Percentiles rank a stretch among this genome's conserved stretches.
These are phyloP conservation scores for Yamadazyma mexicana DNA, from an alignment of 1,139 yeast species.

Conservation along the genomic window DNA sequence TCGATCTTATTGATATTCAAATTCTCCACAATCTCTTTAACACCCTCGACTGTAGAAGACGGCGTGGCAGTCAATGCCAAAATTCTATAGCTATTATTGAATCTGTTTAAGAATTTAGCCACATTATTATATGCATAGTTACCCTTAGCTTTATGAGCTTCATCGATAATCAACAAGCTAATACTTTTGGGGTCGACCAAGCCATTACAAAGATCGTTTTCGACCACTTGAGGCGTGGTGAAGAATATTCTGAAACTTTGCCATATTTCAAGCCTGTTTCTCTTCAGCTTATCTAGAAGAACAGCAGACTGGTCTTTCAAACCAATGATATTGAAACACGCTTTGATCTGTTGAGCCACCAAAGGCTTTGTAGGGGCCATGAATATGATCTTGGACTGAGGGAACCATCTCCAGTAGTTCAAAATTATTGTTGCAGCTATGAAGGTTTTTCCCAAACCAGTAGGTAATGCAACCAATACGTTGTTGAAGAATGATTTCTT, in stretches of 20 bases:
- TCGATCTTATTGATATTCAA: slow-evolving; percentile 76
- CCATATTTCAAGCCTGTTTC: slow-evolving; percentile 77
- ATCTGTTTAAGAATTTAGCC: slow-evolving; percentile 61
- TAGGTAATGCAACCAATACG: slow-evolving; percentile 86
- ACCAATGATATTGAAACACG: slow-evolving; percentile 87
- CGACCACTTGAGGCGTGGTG: slow-evolving; percentile 96
- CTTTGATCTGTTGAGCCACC: slow-evolving; percentile 96
- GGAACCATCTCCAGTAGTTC: slow-evolving; percentile 85
- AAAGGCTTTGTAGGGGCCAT: slow-evolving; percentile 97
- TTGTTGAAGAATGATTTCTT: slow-evolving; percentile 71
- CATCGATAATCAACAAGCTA: slow-evolving; percentile 82
- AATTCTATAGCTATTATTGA: slow-evolving; percentile 67
- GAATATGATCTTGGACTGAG: slow-evolving; percentile 74
- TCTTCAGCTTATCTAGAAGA: slow-evolving; percentile 67
- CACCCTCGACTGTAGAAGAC: slow-evolving; percentile 81
- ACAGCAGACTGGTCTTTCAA: slow-evolving; percentile 78
- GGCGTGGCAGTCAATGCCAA: slow-evolving; percentile 97
- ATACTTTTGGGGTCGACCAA: slow-evolving; percentile 72
- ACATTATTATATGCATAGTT: slow-evolving; percentile 87
- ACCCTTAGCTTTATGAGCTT: slow-evolving; percentile 93
- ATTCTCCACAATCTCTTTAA: slow-evolving; percentile 79
- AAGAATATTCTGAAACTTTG: slow-evolving; percentile 74
- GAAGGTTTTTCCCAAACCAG: slow-evolving; percentile 96
- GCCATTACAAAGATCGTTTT: slow-evolving; percentile 80
- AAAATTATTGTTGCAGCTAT: slow-evolving; percentile 94